Conservation (phyloP, 108 stramenopile genomes). For the Schizochytrium sp. region DNA sequence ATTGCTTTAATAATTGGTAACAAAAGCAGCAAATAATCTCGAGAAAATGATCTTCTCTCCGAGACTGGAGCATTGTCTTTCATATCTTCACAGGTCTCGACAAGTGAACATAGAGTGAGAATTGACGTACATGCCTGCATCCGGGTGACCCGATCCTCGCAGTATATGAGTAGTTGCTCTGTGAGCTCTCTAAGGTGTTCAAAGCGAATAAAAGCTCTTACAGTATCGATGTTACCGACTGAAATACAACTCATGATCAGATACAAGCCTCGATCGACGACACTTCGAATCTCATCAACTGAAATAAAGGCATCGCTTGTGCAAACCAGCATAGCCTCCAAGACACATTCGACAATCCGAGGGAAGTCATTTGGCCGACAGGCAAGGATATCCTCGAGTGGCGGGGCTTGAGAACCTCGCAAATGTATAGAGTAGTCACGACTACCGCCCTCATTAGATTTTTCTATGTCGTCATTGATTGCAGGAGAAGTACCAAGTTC, state of each 20-base stretch:
- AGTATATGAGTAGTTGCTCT: constrained; percentile 52
- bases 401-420: background rate
- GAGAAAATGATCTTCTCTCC: constrained; percentile 9
- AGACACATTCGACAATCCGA: background rate
- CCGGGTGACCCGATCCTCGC: constrained; percentile 25
- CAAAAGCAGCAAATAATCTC: background rate
- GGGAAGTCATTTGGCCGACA: constrained; percentile 14
- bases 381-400: background rate
- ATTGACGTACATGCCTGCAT: background rate
- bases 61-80: background rate
- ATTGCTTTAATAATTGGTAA: constrained; percentile 32
- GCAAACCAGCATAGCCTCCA: constrained; percentile 48
- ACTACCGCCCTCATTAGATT: too few relatives aligned
- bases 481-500: too few relatives aligned
- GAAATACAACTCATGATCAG: constrained; percentile 36
- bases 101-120: constrained; percentile 39
- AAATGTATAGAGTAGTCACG: too few relatives aligned
- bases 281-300: background rate
- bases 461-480: too few relatives aligned
- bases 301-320: constrained; percentile 15
- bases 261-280: background rate
- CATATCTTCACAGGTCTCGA: background rate
- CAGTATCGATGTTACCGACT: background rate
- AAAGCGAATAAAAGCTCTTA: constrained; percentile 19
- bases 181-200: constrained; percentile 24